phyloP scores from a whole-genome alignment of 805 yeast species.

The Wickerhamomyces silvicola region DNA sequence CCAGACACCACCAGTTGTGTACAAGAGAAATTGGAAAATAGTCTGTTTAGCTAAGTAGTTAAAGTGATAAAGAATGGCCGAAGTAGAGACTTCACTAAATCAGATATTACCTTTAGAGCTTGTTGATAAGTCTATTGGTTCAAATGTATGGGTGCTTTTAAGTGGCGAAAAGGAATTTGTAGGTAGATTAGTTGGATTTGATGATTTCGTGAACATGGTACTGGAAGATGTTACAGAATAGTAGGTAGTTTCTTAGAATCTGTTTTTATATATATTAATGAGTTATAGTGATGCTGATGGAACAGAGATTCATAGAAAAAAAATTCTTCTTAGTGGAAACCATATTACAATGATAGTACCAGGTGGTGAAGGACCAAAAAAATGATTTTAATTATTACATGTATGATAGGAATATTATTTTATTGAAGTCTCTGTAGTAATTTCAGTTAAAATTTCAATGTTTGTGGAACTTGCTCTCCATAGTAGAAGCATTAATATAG shows the following conservation, averaged over 20 bases:
- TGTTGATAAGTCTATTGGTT: slow-evolving; percentile 82
- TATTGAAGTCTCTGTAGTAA: background rate
- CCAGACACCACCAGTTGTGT: too few relatives aligned
- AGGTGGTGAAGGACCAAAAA: slow-evolving; percentile 35
- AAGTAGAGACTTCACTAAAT: background rate
- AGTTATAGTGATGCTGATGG: slow-evolving; percentile 33
- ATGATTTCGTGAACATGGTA: slow-evolving; percentile 90
- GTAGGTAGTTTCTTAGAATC: slow-evolving; percentile 24
- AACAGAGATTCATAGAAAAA: slow-evolving; percentile 40
- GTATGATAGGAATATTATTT: background rate
- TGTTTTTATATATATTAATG: slow-evolving; percentile 10
- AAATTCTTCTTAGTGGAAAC: slow-evolving; percentile 66
- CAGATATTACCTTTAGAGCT: slow-evolving; percentile 65
- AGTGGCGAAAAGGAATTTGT: slow-evolving; percentile 63
- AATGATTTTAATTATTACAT: background rate
- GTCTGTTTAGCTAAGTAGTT: too few relatives aligned
- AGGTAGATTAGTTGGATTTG: slow-evolving; percentile 90
- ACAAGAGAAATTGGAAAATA: too few relatives aligned
- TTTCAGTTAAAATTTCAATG: slow-evolving; percentile 7
- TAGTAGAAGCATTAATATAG: slow-evolving; percentile 60
- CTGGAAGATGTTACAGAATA: slow-evolving; percentile 72
- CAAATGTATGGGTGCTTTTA: slow-evolving; percentile 65
- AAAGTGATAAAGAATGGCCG: background rate
- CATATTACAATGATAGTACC: slow-evolving; percentile 65
- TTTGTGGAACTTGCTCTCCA: slow-evolving; percentile 64